phyloP scores from a whole-genome alignment of 306 rosid species.

The Oxytropis ochrocephala region DNA sequence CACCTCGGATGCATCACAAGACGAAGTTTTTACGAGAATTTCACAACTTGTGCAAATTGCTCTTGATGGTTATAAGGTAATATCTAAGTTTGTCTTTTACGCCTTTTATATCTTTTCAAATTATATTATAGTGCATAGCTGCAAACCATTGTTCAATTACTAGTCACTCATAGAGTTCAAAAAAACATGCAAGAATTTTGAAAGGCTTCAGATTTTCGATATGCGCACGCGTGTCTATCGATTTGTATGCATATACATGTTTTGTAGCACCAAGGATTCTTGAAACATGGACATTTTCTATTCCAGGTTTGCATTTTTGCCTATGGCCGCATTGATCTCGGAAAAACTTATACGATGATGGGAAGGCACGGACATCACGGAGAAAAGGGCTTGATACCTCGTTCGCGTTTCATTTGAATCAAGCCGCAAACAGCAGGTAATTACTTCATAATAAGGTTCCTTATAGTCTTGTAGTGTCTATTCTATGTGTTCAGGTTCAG shows the following conservation, averaged over 20 bases:
- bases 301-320: conserved; percentile 94
- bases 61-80: conserved; percentile 97
- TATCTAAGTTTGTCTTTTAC: conserved; percentile 9
- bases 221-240: background rate
- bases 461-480: background rate
- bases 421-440: conserved; percentile 90
- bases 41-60: conserved; percentile 99
- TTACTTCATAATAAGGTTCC: too few species aligned
- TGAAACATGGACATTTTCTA: conserved; percentile 22
- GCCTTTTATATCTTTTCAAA: too few species aligned
- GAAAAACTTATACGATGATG: conserved; percentile 99
- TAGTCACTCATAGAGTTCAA: background rate
- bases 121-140: too few species aligned
- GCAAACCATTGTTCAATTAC: too few species aligned
- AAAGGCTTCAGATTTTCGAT: background rate
- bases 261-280: background rate
- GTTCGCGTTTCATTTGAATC: conserved; percentile 74
- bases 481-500: background rate
- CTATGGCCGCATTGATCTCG: conserved; percentile 96
- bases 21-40: conserved; percentile 79
- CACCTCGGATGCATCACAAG: conserved; percentile 72
- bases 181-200: background rate
- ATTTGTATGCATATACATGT: background rate
- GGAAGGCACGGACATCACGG: conserved; percentile 75
- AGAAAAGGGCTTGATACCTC: conserved; percentile 88